Percentiles rank a stretch among this genome's conserved stretches.
These are phyloP conservation scores for Emmonsiellopsis sp. DNA, from an alignment of 2,329 filamentous ascomycete genomes.

Conservation along the genomic window DNA sequence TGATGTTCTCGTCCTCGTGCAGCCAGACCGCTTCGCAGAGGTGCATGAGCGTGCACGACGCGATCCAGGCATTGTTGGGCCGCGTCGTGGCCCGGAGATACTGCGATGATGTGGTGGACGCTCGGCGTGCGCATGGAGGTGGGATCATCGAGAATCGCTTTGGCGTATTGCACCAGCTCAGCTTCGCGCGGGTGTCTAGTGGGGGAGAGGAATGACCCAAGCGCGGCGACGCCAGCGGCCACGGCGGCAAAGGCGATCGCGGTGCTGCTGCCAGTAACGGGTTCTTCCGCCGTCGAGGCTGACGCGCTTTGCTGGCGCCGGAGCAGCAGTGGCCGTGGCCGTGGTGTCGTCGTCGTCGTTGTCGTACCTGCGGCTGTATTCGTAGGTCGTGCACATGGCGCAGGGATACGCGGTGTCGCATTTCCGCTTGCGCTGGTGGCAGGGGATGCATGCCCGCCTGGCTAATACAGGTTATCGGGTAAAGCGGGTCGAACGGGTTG, in stretches of 20 bases:
- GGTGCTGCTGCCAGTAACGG: slow-evolving; percentile 12
- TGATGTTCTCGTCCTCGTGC: slow-evolving; percentile 20
- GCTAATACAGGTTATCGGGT: slow-evolving; percentile 1
- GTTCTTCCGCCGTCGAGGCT: slow-evolving; percentile 15
- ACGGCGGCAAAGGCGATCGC: slow-evolving; percentile 17
- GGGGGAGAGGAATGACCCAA: slow-evolving; percentile 21
- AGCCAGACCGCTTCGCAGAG: slow-evolving; percentile 20
- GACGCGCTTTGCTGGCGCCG: neutral
- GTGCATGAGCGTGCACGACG: slow-evolving; percentile 23
- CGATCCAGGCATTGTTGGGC: slow-evolving; percentile 23
- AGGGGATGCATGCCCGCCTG: slow-evolving; percentile 22
- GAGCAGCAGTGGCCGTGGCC: neutral
- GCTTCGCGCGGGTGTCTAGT: slow-evolving; percentile 17
- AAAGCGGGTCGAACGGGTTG: no score
- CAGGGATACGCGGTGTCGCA: slow-evolving; percentile 22
- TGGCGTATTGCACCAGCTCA: slow-evolving; percentile 22
- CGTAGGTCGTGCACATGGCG: slow-evolving; percentile 20
- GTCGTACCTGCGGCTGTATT: slow-evolving; percentile 19
- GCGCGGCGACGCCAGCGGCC: slow-evolving; percentile 19
- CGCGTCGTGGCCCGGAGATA: slow-evolving; percentile 24
- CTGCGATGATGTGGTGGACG: slow-evolving; percentile 20
- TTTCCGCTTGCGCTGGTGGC: slow-evolving; percentile 26
- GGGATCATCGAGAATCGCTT: slow-evolving; percentile 23
- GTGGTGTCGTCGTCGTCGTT: slow-evolving; percentile 4
- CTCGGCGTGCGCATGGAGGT: slow-evolving; percentile 17